Evolutionary conservation across 768 basidiomycete genomes (phyloP).

Genomic region (Vararia minispora): DNA sequence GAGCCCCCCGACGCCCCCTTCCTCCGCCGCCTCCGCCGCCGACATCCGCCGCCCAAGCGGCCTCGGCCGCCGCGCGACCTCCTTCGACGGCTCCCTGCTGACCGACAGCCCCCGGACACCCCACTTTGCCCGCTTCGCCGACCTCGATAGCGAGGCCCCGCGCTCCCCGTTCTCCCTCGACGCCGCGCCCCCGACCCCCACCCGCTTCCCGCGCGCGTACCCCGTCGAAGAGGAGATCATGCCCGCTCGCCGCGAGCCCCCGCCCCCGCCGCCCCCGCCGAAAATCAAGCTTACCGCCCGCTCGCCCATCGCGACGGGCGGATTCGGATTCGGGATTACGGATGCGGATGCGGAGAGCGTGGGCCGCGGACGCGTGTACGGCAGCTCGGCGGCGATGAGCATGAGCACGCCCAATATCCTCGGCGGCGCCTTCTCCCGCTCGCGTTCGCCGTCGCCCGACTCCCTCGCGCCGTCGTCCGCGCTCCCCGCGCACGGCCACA

Average conservation of each 20-base stretch:
- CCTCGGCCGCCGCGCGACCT: slow-evolving; percentile 14
- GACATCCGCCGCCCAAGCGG: slow-evolving; percentile 16
- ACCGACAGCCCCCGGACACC: too few species aligned
- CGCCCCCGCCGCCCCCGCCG: too few species aligned
- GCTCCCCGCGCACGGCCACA: neutral
- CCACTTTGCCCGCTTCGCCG: slow-evolving; percentile 9
- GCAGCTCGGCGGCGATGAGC: too few species aligned
- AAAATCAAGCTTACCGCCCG: too few species aligned
- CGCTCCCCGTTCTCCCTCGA: slow-evolving; percentile 1
- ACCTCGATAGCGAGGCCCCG: neutral
- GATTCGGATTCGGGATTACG: too few species aligned
- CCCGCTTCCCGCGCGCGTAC: neutral
- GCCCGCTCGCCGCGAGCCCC: too few species aligned
- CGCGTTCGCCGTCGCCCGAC: neutral
- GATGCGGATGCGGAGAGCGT: too few species aligned
- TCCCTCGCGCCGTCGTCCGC: neutral
- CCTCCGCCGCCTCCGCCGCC: slow-evolving; percentile 12
- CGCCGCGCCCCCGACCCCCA: neutral
- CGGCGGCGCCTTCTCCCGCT: neutral
- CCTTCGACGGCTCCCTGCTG: too few species aligned
- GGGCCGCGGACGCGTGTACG: too few species aligned
- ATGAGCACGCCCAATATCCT: neutral
- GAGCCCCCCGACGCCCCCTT: slow-evolving; percentile 10
- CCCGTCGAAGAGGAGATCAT: too few species aligned
- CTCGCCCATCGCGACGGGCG: too few species aligned